These are phyloP conservation scores for Inga laurina DNA, from an alignment of 306 rosid genomes.

Conservation along the genomic window DNA sequence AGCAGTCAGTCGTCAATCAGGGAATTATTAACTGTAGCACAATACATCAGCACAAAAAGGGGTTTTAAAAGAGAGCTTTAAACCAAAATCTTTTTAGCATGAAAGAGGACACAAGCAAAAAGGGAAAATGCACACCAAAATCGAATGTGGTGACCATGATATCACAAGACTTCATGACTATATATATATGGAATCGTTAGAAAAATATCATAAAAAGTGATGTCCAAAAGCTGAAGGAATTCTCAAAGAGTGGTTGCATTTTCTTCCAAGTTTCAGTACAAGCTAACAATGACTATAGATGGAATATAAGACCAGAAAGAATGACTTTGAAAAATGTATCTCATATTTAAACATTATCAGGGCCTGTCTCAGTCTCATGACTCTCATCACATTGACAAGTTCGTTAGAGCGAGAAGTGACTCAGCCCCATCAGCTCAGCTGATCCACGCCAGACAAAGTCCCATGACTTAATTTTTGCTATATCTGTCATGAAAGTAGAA, in stretches of 20 bases:
- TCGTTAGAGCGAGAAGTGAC: conserved; percentile 76
- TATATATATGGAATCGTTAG: background rate
- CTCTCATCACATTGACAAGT: conserved; percentile 80
- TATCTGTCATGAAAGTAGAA: conserved; percentile 1
- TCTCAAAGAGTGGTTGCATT: conserved; percentile 11
- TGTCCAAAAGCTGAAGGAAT: background rate
- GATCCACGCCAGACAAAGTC: conserved; percentile 77
- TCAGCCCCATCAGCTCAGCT: conserved; percentile 87
- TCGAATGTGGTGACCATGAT: background rate
- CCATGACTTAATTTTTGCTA: conserved; percentile 85
- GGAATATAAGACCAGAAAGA: background rate
- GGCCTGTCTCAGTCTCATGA: conserved; percentile 76
- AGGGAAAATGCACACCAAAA: conserved; percentile 14
- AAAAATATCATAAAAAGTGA: background rate
- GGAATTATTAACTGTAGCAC: background rate
- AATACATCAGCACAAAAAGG: background rate
- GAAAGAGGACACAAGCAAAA: background rate
- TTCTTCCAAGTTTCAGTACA: conserved; percentile 27
- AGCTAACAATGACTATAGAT: background rate
- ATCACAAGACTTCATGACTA: conserved; percentile 10
- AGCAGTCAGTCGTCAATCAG: background rate
- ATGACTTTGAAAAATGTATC: background rate
- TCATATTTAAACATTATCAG: background rate
- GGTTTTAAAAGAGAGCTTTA: background rate
- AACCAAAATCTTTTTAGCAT: background rate